These are phyloP conservation scores for Mimosa pudica DNA, from an alignment of 306 rosid species.

Conservation along the genomic window DNA sequence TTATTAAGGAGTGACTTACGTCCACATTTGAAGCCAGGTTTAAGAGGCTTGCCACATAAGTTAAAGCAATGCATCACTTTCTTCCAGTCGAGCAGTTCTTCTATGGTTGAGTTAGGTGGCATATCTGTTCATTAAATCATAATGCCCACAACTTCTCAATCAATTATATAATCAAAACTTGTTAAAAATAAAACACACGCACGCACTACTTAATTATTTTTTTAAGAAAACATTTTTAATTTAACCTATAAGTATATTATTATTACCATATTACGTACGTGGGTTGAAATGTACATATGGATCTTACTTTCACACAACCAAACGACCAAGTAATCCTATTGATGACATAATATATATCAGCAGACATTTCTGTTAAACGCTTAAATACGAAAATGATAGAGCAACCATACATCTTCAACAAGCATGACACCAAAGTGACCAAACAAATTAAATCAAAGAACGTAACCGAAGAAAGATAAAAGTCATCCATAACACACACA, in stretches of 20 bases:
- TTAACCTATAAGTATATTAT: no score
- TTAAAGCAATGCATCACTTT: background rate
- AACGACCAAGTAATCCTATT: background rate
- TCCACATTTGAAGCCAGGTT: background rate
- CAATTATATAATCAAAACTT: no score
- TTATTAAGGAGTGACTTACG: background rate
- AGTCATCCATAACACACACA: no score
- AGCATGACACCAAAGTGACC: constrained; percentile 11
- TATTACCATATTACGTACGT: no score
- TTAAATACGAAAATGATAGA: constrained; percentile 6
- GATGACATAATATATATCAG: background rate
- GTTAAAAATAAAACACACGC: no score
- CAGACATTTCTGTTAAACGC: background rate
- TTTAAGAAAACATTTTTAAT: no score
- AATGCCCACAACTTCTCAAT: background rate
- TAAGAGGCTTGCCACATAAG: background rate
- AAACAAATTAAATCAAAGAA: background rate
- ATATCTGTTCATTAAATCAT: background rate
- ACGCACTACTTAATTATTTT: background rate
- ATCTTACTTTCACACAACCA: background rate
- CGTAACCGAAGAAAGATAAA: background rate
- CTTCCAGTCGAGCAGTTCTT: background rate
- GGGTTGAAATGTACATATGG: no score
- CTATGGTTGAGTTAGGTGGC: background rate
- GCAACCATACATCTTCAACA: constrained; percentile 17